These are phyloP conservation scores for Lepidium africanum DNA, from an alignment of 345 rosid species.

Conservation along the genomic window DNA sequence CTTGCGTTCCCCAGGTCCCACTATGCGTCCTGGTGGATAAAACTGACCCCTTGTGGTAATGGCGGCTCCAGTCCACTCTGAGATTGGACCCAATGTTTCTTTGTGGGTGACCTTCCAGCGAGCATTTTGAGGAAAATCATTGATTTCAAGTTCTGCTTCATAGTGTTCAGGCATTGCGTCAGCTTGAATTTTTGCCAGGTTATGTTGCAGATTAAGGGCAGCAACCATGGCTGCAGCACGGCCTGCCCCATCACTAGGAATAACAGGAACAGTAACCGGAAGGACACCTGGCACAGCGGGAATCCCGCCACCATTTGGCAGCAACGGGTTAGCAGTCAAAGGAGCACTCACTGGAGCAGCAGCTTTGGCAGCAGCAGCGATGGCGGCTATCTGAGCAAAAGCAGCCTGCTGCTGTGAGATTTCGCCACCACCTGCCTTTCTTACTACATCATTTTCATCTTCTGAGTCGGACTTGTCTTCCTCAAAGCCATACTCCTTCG, in stretches of 20 bases:
- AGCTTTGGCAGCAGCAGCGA: constrained; percentile 59
- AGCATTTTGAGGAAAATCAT: constrained; percentile 96
- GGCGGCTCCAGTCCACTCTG: constrained; percentile 95
- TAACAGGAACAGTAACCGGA: constrained; percentile 38
- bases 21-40: constrained; percentile 55
- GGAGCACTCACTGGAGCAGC: constrained; percentile 29
- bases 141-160: constrained; percentile 93
- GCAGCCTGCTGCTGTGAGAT: constrained; percentile 79
- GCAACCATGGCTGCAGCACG: constrained; percentile 90
- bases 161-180: constrained; percentile 98
- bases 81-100: constrained; percentile 96
- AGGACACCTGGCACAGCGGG: constrained; percentile 35
- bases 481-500: constrained; percentile 93
- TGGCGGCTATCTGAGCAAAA: constrained; percentile 60
- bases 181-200: constrained; percentile 88
- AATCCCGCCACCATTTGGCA: constrained; percentile 41
- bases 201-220: constrained; percentile 78
- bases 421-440: constrained; percentile 77
- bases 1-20: constrained; percentile 83
- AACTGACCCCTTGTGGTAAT: constrained; percentile 89
- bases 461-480: constrained; percentile 95
- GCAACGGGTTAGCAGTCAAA: constrained; percentile 32
- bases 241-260: constrained; percentile 63
- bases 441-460: constrained; percentile 85
- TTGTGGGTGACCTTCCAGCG: constrained; percentile 99